phyloP scores from a whole-genome alignment of 257 asterid genomes.

The Cinchona pubescens region DNA sequence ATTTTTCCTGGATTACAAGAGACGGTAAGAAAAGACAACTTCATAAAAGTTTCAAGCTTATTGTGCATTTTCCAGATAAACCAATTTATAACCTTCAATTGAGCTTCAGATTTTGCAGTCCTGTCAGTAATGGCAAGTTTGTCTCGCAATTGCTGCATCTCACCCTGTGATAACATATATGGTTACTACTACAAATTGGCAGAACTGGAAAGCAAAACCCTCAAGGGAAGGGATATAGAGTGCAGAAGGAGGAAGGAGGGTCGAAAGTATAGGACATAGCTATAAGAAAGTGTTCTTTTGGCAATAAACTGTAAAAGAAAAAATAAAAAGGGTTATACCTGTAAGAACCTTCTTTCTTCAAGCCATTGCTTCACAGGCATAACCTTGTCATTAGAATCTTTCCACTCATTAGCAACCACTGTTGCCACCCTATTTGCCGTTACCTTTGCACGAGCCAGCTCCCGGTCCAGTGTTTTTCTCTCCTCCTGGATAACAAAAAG shows the following conservation, averaged over 20 bases:
- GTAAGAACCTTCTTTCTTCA: conserved; percentile 89
- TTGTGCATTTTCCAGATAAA: background rate
- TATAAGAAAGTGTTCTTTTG: background rate
- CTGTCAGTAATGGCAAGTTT: conserved; percentile 87
- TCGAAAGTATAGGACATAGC: background rate
- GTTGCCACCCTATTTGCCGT: conserved; percentile 98
- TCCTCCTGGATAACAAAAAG: conserved; percentile 60
- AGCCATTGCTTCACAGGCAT: conserved; percentile 99
- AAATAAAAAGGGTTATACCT: conserved; percentile 38
- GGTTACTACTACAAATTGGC: background rate
- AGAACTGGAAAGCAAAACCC: background rate
- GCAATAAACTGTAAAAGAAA: conserved; percentile 8
- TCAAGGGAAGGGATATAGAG: background rate
- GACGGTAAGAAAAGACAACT: conserved; percentile 11
- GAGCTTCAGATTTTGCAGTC: conserved; percentile 87
- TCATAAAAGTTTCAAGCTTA: background rate
- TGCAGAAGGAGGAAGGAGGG: conserved; percentile 2
- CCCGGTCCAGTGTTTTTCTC: conserved; percentile 93
- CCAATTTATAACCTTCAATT: conserved; percentile 58
- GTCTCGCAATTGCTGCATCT: conserved; percentile 94
- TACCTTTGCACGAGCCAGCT: conserved; percentile 97
- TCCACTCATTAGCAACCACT: conserved; percentile 99
- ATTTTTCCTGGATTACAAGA: conserved; percentile 62
- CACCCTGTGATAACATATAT: conserved; percentile 54
- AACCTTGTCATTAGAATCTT: conserved; percentile 94